Evolutionary conservation across 1,139 yeast genomes (phyloP).

Genomic region (Saccharomyces hybrid): DNA sequence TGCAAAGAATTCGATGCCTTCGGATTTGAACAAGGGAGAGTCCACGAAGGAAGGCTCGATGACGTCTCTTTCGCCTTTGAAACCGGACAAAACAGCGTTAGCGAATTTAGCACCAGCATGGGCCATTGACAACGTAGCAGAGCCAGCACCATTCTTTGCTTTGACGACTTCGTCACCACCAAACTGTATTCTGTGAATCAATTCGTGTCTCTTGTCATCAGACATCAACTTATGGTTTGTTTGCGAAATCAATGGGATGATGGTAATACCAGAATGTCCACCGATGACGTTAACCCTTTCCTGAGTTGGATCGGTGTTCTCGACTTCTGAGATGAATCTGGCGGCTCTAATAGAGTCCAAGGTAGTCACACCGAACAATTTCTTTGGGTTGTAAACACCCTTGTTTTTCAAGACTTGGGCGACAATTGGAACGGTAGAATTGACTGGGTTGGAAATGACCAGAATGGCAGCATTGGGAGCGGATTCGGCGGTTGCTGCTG

Average conservation of each 20-base stretch:
- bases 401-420: slow-evolving; percentile 84
- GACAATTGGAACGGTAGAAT: slow-evolving; percentile 97
- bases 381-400: slow-evolving; percentile 86
- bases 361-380: slow-evolving; percentile 95
- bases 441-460: slow-evolving; percentile 94
- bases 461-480: slow-evolving; percentile 84
- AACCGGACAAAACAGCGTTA: slow-evolving; percentile 73
- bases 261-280: slow-evolving; percentile 98
- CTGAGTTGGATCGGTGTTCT: slow-evolving; percentile 52
- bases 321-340: slow-evolving; percentile 64
- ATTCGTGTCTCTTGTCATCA: slow-evolving; percentile 53
- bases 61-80: slow-evolving; percentile 60
- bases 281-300: slow-evolving; percentile 83
- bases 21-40: slow-evolving; percentile 73
- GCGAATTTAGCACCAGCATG: slow-evolving; percentile 96
- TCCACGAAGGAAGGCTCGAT: slow-evolving; percentile 78
- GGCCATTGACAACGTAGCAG: slow-evolving; percentile 98
- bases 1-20: slow-evolving; percentile 88
- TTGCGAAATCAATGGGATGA: slow-evolving; percentile 87
- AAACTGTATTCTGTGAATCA: slow-evolving; percentile 90
- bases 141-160: slow-evolving; percentile 98
- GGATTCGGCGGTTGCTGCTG: slow-evolving; percentile 77
- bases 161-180: slow-evolving; percentile 99
- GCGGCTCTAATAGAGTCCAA: slow-evolving; percentile 91
- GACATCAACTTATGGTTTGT: slow-evolving; percentile 45